phyloP scores from a whole-genome alignment of 1,139 yeast genomes.

The Hanseniaspora sp. region DNA sequence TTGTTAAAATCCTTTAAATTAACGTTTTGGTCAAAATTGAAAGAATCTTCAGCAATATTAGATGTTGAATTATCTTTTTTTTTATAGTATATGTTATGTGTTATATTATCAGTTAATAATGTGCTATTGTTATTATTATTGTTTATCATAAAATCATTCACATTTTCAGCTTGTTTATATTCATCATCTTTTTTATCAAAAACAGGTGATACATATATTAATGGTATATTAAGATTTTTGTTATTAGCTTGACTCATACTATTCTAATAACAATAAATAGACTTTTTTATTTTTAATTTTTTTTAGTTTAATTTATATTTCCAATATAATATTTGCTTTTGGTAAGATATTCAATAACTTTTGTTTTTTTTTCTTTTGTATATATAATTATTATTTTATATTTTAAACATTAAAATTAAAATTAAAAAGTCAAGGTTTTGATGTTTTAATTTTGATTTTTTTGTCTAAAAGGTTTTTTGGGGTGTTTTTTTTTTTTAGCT shows the following conservation, averaged over 20 bases:
- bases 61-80: background rate
- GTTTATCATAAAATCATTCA: background rate
- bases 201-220: slow-evolving; percentile 12
- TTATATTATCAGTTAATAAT: background rate
- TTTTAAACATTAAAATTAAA: too few species aligned
- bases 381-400: too few species aligned
- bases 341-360: too few species aligned
- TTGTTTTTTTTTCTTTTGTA: too few species aligned
- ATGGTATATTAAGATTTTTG: slow-evolving; percentile 3
- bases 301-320: too few species aligned
- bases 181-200: background rate
- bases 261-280: background rate
- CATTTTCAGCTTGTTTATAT: background rate
- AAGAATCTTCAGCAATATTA: background rate
- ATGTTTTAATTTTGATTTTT: too few species aligned
- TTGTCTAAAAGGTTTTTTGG: too few species aligned
- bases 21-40: background rate
- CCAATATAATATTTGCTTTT: too few species aligned
- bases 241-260: background rate
- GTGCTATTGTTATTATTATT: background rate
- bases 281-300: too few species aligned
- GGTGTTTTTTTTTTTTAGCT: too few species aligned
- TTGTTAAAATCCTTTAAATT: background rate
- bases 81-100: background rate
- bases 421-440: too few species aligned